Conservation (phyloP, 768 basidiomycete species). For the Panaeolus cyanescens region DNA sequence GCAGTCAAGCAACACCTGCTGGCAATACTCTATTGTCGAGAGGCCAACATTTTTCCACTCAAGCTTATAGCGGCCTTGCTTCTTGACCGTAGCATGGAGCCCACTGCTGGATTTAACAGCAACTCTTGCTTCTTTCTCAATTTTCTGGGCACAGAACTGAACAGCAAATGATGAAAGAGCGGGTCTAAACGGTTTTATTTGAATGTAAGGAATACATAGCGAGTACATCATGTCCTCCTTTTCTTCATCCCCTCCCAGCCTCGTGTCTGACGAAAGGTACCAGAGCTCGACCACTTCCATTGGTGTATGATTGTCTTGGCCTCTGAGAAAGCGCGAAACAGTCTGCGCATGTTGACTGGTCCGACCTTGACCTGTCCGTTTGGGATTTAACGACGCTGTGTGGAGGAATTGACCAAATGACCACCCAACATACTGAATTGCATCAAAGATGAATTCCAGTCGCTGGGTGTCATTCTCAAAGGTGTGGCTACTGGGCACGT, state of each 20-base stretch:
- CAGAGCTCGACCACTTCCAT: neutral
- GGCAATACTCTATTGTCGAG: slow-evolving; percentile 3
- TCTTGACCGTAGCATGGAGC: slow-evolving; percentile 17
- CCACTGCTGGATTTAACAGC: slow-evolving; percentile 19
- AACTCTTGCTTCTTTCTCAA: slow-evolving; percentile 18
- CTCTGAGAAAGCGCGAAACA: neutral
- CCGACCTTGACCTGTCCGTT: neutral
- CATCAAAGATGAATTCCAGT: neutral
- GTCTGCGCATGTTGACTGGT: neutral
- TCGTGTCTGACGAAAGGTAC: neutral
- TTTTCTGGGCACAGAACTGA: slow-evolving; percentile 21
- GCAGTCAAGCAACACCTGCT: slow-evolving; percentile 2
- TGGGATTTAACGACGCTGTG: neutral
- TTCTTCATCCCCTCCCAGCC: neutral
- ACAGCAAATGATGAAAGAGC: slow-evolving; percentile 31
- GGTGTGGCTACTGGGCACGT: neutral
- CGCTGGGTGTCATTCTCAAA: neutral
- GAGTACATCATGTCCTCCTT: slow-evolving; percentile 14
- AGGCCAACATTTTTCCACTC: slow-evolving; percentile 11
- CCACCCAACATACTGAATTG: neutral
- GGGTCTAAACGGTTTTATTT: slow-evolving; percentile 22
- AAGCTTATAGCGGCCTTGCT: neutral
- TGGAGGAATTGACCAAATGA: neutral
- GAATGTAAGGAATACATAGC: slow-evolving; percentile 6
- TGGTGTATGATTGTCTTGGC: neutral